These are phyloP conservation scores for Suhomyces maxii DNA, from an alignment of 1,139 yeast genomes.

Conservation along the genomic window DNA sequence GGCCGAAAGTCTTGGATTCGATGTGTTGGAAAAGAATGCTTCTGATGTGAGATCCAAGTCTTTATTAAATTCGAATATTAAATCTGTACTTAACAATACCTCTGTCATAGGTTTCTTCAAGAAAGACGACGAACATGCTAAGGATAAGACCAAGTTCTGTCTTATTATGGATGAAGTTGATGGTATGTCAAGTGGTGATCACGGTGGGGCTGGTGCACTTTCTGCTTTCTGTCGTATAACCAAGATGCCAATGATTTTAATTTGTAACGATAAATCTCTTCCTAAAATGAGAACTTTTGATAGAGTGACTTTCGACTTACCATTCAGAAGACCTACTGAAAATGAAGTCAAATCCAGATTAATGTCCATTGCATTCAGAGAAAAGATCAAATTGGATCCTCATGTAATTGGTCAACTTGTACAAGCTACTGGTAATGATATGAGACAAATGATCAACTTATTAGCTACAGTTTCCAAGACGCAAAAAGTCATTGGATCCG, in stretches of 20 bases:
- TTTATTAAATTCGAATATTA: slow-evolving; percentile 64
- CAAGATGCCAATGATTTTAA: slow-evolving; percentile 83
- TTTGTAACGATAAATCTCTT: slow-evolving; percentile 87
- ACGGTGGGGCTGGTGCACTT: slow-evolving; percentile 97
- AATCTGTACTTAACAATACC: slow-evolving; percentile 73
- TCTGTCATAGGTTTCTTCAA: slow-evolving; percentile 80
- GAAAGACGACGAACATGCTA: slow-evolving; percentile 20
- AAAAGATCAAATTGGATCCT: slow-evolving; percentile 77
- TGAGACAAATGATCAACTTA: slow-evolving; percentile 89
- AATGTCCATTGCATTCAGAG: slow-evolving; percentile 88
- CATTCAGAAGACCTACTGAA: slow-evolving; percentile 87
- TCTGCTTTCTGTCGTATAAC: slow-evolving; percentile 86
- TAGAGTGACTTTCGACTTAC: slow-evolving; percentile 75
- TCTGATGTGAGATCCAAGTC: slow-evolving; percentile 89
- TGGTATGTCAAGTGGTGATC: slow-evolving; percentile 99
- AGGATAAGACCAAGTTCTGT: slow-evolving; percentile 55
- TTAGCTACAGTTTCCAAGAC: slow-evolving; percentile 81
- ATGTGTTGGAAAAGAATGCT: slow-evolving; percentile 74
- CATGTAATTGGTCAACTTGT: slow-evolving; percentile 81
- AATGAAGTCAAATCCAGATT: slow-evolving; percentile 77
- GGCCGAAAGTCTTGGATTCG: slow-evolving; percentile 68
- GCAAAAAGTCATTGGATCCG: slow-evolving; percentile 58
- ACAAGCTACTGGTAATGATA: slow-evolving; percentile 83
- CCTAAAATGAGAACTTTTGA: slow-evolving; percentile 98
- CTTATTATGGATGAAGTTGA: slow-evolving; percentile 98